Base-by-base conservation (phyloP, 2,329 filamentous ascomycete species). In the Chaetomium sp. region DNA sequence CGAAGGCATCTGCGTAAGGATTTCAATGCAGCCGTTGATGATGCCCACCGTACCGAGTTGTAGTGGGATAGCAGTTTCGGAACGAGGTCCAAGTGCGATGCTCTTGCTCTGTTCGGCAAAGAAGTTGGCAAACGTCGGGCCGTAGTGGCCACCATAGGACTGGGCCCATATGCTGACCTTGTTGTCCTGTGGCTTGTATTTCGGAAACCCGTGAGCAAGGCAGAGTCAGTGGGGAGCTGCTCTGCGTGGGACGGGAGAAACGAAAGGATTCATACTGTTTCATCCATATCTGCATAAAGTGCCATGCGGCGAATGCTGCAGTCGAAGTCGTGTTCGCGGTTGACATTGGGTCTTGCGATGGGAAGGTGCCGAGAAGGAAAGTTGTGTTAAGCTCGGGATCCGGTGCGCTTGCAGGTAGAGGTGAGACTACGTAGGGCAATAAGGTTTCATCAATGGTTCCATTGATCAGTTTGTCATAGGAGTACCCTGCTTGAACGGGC, bases 101-200 rank as follows among this genome's bases (percentile, higher is more conserved):
- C 75, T 72, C 16, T 79, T 76, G 68, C 87, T 88, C 71, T 87
- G 83, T n/a, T 80, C 74, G 63, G 84, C 74, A 69, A 88, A 84
- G 70, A 83, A 85, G 13, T 78, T 75, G 25, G 81, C 81, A 65
- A 87, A 86, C 23, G 81, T 81, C 0, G 86, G 85, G 1, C 83
- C 83, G 68, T 85, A 87, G 61, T 84, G 81, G n/a, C 85, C 84
- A 29, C 85, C 85, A 65, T 87, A 87, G 0, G 80, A 83, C 67
- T 82, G 79, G 5, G 82, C 80, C 60, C 82, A 85, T 61, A 87
- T 77, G 4, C 81, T 80, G 64, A 86, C 82, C 65, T 87, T 82
- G 51, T 83, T 82, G 72, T 84, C 81, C 71, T 47, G 57, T 12
- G 68, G 65, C 42, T 69, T 67, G 64, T 90, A 89, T 33, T 81